Conservation (phyloP, 2,329 filamentous ascomycete genomes). For the Trichoderma pleuroti region DNA sequence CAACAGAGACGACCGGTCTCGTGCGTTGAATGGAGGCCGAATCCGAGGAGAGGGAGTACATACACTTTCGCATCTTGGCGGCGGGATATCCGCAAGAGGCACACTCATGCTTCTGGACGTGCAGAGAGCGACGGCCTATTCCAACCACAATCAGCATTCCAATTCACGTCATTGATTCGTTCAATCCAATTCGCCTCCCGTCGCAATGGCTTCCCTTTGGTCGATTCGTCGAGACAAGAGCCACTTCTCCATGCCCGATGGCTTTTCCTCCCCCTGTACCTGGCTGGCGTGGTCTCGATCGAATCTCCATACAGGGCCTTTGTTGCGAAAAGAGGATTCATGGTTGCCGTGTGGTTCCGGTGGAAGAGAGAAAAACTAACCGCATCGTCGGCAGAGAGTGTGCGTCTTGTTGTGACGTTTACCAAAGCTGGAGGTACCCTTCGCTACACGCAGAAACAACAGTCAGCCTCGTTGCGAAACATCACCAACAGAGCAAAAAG, state of each 20-base stretch:
- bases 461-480: constrained; percentile 17
- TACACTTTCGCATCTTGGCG: constrained; percentile 99
- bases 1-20: not conserved
- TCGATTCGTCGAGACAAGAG: not conserved
- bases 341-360: constrained; percentile 6
- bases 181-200: not conserved
- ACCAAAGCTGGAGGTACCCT: constrained; percentile 57
- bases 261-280: constrained; percentile 13
- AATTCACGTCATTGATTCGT: constrained; percentile 4
- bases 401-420: constrained; percentile 95
- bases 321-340: not conserved
- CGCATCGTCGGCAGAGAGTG: constrained; percentile 97
- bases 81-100: constrained; percentile 91
- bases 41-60: constrained; percentile 42
- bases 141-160: constrained; percentile 27
- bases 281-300: constrained; percentile 14
- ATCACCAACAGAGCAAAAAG: not conserved
- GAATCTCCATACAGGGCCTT: not conserved
- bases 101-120: constrained; percentile 99
- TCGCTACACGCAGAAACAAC: constrained; percentile 42
- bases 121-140: constrained; percentile 88
- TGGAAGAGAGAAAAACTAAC: constrained; percentile 54
- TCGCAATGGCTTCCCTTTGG: not conserved
- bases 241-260: not conserved
- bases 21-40: not conserved